Conservation (phyloP, 2,329 filamentous ascomycete species). For the Colletotrichum acutatum region DNA sequence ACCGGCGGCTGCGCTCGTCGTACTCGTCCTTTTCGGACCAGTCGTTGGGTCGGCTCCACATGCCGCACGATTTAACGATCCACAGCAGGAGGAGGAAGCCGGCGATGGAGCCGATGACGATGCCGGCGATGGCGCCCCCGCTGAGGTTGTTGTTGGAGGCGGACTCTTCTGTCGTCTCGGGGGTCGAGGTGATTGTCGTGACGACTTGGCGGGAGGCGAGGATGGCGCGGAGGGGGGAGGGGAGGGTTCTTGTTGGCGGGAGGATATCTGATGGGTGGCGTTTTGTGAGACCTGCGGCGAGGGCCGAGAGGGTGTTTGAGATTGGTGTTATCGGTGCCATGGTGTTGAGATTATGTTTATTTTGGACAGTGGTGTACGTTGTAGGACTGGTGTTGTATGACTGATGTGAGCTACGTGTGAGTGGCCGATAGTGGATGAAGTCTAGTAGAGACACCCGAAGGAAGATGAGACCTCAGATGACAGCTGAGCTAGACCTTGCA, state of each 20-base stretch:
- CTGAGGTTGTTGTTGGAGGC: conserved; percentile 45
- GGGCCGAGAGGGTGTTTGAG: not conserved
- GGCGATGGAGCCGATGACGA: conserved; percentile 59
- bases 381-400: too few species aligned
- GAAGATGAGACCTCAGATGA: not conserved
- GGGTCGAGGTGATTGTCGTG: conserved; percentile 43
- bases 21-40: conserved; percentile 20
- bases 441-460: not conserved
- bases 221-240: conserved; percentile 4
- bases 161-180: conserved; percentile 35
- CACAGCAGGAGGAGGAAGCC: conserved; percentile 59
- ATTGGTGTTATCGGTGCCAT: conserved; percentile 26
- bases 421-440: not conserved
- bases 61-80: conserved; percentile 56
- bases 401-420: not conserved
- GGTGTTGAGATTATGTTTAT: not conserved
- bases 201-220: conserved; percentile 39
- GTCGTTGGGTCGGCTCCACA: conserved; percentile 21
- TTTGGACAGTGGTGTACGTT: not conserved
- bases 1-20: conserved; percentile 11
- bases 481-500: not conserved
- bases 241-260: conserved; percentile 17
- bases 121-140: conserved; percentile 62
- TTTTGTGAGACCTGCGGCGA: conserved; percentile 3
- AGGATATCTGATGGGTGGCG: not conserved